phyloP scores from a whole-genome alignment of 306 rosid species.

The Fragaria nilgerrensis region DNA sequence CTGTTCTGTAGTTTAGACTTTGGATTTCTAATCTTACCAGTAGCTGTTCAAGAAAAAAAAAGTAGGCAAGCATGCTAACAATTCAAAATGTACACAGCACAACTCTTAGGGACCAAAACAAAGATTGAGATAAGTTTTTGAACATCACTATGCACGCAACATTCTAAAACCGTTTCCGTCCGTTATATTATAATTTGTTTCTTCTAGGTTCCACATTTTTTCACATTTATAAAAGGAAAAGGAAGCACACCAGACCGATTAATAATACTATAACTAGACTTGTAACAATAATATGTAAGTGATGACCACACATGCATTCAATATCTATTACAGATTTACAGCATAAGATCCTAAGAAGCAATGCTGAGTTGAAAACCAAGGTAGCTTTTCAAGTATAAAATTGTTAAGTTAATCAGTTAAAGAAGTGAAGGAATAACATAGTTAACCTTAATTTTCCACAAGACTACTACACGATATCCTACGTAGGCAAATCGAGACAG shows the following conservation, averaged over 20 bases:
- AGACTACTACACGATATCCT: background rate
- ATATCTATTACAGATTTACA: background rate
- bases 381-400: background rate
- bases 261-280: background rate
- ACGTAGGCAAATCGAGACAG: background rate
- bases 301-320: background rate
- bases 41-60: no score
- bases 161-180: background rate
- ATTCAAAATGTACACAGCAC: background rate
- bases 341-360: background rate
- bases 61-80: no score
- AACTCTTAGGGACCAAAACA: slow-evolving; percentile 13
- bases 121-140: slow-evolving; percentile 10
- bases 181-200: background rate
- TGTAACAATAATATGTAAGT: background rate
- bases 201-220: background rate
- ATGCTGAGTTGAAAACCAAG: background rate
- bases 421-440: background rate
- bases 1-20: no score
- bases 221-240: background rate
- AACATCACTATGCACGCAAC: slow-evolving; percentile 14
- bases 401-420: background rate
- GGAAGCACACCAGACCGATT: background rate
- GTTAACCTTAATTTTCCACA: background rate
- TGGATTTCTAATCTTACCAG: no score